These are phyloP conservation scores for Yamadazyma taylorii DNA, from an alignment of 1,139 yeast species.

Conservation along the genomic window DNA sequence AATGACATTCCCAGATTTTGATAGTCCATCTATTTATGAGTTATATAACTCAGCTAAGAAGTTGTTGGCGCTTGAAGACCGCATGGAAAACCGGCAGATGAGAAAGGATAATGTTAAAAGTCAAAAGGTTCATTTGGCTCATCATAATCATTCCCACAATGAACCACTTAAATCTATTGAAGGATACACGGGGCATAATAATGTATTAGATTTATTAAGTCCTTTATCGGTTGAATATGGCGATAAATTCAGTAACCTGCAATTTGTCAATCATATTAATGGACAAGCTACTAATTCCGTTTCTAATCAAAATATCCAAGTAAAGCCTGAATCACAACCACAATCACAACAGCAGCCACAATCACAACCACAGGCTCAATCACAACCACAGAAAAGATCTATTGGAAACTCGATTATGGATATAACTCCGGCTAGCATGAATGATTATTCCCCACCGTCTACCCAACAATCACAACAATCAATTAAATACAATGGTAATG, in stretches of 20 bases:
- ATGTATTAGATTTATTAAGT: constrained; percentile 37
- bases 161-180: not conserved
- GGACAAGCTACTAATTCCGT: not conserved
- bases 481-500: not conserved
- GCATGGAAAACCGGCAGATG: constrained; percentile 43
- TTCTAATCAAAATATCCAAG: not conserved
- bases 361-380: too few relatives aligned
- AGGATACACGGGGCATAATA: not conserved
- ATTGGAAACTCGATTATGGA: constrained; percentile 13
- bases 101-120: constrained; percentile 34
- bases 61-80: constrained; percentile 38
- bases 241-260: constrained; percentile 18
- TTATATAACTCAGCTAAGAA: constrained; percentile 45
- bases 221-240: constrained; percentile 41
- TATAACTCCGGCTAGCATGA: constrained; percentile 31
- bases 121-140: constrained; percentile 19
- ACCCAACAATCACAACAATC: not conserved
- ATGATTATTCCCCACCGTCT: constrained; percentile 26
- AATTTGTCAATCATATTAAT: not conserved
- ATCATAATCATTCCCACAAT: not conserved
- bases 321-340: too few relatives aligned
- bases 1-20: constrained; percentile 13
- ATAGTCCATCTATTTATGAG: constrained; percentile 41
- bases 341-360: not conserved
- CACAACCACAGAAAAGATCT: not conserved